Evolutionary conservation across 2,329 filamentous ascomycete genomes (phyloP).

Genomic region (Cladosporium sp.): DNA sequence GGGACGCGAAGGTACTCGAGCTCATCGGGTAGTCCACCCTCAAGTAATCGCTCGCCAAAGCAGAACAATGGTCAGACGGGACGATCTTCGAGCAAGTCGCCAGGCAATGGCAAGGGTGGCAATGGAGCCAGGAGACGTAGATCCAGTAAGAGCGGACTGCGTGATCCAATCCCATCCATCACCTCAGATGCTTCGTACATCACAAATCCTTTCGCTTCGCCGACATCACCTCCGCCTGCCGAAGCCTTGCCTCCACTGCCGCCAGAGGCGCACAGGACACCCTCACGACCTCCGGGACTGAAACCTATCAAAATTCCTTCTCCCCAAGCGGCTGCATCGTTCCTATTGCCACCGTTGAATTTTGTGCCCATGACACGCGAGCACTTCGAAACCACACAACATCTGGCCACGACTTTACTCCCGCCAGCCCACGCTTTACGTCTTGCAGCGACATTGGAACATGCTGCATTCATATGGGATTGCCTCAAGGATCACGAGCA

Average conservation of each 20-base stretch:
- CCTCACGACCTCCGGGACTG: slow-evolving; percentile 47
- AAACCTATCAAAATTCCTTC: slow-evolving; percentile 34
- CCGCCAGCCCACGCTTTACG: slow-evolving; percentile 88
- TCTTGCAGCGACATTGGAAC: slow-evolving; percentile 87
- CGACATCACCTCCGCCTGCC: slow-evolving; percentile 45
- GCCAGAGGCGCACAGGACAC: slow-evolving; percentile 34
- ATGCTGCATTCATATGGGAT: slow-evolving; percentile 90
- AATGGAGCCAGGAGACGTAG: slow-evolving; percentile 26
- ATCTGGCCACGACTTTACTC: slow-evolving; percentile 72
- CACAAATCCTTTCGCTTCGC: slow-evolving; percentile 52
- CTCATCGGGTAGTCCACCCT: slow-evolving; percentile 31
- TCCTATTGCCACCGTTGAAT: slow-evolving; percentile 76
- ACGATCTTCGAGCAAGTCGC: slow-evolving; percentile 28
- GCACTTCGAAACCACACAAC: slow-evolving; percentile 77
- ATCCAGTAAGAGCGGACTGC: slow-evolving; percentile 36
- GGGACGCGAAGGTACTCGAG: slow-evolving; percentile 45
- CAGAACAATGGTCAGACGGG: slow-evolving; percentile 22
- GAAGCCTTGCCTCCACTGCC: slow-evolving; percentile 33
- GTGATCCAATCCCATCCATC: slow-evolving; percentile 52
- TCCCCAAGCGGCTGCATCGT: slow-evolving; percentile 58
- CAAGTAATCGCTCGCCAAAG: slow-evolving; percentile 29
- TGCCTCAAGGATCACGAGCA: slow-evolving; percentile 80
- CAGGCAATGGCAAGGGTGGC: slow-evolving; percentile 29
- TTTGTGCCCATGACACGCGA: slow-evolving; percentile 80
- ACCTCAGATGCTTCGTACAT: slow-evolving; percentile 54